Evolutionary conservation across 768 basidiomycete species (phyloP), one percentile per base, ranked within the genome.

Genomic region (Glaciozyma antarctica): DNA sequence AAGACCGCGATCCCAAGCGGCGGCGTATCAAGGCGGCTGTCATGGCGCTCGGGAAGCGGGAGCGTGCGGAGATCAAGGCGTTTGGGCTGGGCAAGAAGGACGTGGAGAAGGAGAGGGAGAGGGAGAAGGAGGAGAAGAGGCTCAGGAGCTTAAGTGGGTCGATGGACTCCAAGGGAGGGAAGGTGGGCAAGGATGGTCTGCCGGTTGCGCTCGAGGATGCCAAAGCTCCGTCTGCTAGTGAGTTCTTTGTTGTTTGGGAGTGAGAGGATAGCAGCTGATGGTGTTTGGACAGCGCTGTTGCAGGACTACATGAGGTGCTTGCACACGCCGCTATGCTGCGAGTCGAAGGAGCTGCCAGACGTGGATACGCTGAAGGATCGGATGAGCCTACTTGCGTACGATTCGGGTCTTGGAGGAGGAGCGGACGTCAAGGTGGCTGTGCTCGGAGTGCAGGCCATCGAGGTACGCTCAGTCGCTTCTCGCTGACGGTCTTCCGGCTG

Each of bases 11-110:
- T 45, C 41, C 53, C 4, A 63, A 68, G 47, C 53, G 71, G 32
- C 38, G 66, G 7, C 67, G 58, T 17, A 60, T 74, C 54, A 71
- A 70, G 65, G 28, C 60, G 38, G n/a, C 5, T 12, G 68, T 72
- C 58, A 63, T 72, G 66, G 32, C 49, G 16, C 44, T 72, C 41
- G 67, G 64, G 2, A 60, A 64, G 43, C 52, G 71, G 21, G 71
- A 72, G 44, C 51, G 71, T 1, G 53, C n/a, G 0, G 64, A 69
- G n/a, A 34, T 72, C 51, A 72, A 72, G 60, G 26, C 41, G 5
- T 51, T 67, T 21, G 67, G 44, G 22, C 5, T 63, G 17, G 58
- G 45, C 0, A 17, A 47, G n/a, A 59, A 49, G 58, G 47, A 59
- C 21, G 22, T 17, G 30, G 45, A 32, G 19, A 30, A 19, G 21